A percentile compares a stretch with the other conserved stretches of the same genome.
phyloP scores from a whole-genome alignment of 768 basidiomycete genomes.

The Boletus subcaerulescens region DNA sequence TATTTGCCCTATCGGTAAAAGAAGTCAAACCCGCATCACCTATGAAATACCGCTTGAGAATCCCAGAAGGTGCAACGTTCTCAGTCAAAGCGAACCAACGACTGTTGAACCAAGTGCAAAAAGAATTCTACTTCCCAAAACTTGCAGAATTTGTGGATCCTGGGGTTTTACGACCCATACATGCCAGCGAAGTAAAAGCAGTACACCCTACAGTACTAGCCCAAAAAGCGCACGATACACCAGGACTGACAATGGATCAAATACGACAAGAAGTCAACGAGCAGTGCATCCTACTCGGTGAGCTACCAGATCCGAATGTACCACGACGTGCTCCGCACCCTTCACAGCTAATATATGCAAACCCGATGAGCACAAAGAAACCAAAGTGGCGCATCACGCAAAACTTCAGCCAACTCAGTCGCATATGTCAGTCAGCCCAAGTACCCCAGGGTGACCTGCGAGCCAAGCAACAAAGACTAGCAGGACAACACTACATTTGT shows the following conservation, averaged over 20 bases:
- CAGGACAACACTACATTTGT: constrained; percentile 17
- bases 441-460: constrained; percentile 38
- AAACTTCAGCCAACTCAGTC: constrained; percentile 19
- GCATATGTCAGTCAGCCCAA: constrained; percentile 26
- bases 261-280: not conserved
- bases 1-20: not conserved
- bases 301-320: not conserved
- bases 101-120: not conserved
- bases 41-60: not conserved
- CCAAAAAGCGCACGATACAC: not conserved
- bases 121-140: not conserved
- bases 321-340: not conserved
- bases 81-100: not conserved
- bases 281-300: not conserved
- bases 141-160: not conserved
- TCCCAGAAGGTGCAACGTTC: not conserved
- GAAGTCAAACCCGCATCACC: not conserved
- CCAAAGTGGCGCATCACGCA: constrained; percentile 2
- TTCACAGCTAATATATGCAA: not conserved
- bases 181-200: not conserved
- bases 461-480: constrained; percentile 35
- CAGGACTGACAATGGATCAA: not conserved
- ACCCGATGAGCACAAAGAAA: not conserved
- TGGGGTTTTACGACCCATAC: not conserved
- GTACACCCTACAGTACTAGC: not conserved